These are phyloP conservation scores for Melocanna baccifera DNA, from an alignment of 176 grass and related monocot species.

Conservation along the genomic window DNA sequence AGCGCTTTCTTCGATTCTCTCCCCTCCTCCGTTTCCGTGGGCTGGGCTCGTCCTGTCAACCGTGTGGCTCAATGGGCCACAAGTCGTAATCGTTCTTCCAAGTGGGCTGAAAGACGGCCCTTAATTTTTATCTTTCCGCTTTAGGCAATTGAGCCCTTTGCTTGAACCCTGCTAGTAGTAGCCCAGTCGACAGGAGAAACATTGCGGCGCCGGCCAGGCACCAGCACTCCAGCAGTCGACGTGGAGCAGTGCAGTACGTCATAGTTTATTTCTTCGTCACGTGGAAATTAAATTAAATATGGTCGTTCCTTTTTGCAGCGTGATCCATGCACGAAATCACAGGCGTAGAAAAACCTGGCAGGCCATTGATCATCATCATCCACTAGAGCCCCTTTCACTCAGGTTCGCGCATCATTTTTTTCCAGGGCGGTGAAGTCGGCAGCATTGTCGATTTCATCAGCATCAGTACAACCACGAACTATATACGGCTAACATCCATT, in stretches of 20 bases:
- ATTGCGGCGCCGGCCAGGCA: not conserved
- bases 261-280: not conserved
- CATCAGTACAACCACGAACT: not conserved
- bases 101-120: not conserved
- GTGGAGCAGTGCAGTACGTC: not conserved
- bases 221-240: not conserved
- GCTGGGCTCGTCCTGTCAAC: not conserved
- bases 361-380: not conserved
- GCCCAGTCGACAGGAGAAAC: not conserved
- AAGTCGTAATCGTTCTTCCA: not conserved
- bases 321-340: not conserved
- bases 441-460: not conserved
- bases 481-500: not conserved
- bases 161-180: not conserved
- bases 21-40: too few relatives aligned
- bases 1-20: not conserved
- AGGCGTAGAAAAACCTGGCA: not conserved
- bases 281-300: not conserved
- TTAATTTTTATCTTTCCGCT: not conserved
- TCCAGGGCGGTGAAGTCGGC: not conserved
- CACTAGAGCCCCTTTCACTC: not conserved
- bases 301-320: not conserved
- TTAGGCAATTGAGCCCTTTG: not conserved
- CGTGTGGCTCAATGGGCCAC: not conserved
- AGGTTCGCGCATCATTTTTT: not conserved